A percentile compares a stretch with the other conserved stretches of the same genome.
These are phyloP conservation scores for Xylaria nigripes DNA, from an alignment of 495 filamentous ascomycete species.

Conservation along the genomic window DNA sequence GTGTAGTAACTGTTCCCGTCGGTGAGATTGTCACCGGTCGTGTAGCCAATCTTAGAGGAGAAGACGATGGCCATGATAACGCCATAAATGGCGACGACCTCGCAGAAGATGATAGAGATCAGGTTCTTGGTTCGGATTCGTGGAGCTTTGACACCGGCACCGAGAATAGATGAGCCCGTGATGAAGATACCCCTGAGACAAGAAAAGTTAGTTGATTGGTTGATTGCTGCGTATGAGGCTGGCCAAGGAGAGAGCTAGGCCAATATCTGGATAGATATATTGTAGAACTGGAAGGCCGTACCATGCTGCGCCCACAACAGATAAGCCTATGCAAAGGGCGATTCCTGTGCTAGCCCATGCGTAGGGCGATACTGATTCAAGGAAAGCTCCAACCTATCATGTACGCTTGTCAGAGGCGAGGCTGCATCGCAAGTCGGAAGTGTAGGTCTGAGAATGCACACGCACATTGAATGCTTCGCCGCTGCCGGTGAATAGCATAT, in stretches of 20 bases:
- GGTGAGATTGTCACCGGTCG: slow-evolving; percentile 53
- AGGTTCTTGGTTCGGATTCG: slow-evolving; percentile 98
- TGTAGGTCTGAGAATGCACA: slow-evolving; percentile 3
- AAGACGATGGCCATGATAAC: slow-evolving; percentile 99
- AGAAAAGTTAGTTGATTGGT: neutral
- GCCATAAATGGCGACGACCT: slow-evolving; percentile 99
- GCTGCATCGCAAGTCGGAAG: slow-evolving; percentile 3
- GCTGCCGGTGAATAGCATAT: slow-evolving; percentile 95
- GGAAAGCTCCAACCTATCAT: slow-evolving; percentile 76
- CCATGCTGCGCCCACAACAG: slow-evolving; percentile 96
- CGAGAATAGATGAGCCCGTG: slow-evolving; percentile 96
- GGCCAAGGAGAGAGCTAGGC: neutral
- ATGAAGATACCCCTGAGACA: slow-evolving; percentile 91
- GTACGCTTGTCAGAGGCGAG: slow-evolving; percentile 21
- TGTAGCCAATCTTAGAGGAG: slow-evolving; percentile 71
- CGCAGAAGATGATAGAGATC: slow-evolving; percentile 99
- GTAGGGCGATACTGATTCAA: slow-evolving; percentile 89
- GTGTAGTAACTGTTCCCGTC: slow-evolving; percentile 79
- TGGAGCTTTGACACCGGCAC: slow-evolving; percentile 90
- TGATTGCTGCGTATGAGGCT: neutral
- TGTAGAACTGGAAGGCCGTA: slow-evolving; percentile 36
- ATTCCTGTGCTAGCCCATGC: slow-evolving; percentile 90
- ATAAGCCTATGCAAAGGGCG: slow-evolving; percentile 87
- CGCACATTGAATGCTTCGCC: slow-evolving; percentile 95
- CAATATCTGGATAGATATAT: neutral